Evolutionary conservation across 441 rosid species (phyloP).

Genomic region (Populus hybrid): DNA sequence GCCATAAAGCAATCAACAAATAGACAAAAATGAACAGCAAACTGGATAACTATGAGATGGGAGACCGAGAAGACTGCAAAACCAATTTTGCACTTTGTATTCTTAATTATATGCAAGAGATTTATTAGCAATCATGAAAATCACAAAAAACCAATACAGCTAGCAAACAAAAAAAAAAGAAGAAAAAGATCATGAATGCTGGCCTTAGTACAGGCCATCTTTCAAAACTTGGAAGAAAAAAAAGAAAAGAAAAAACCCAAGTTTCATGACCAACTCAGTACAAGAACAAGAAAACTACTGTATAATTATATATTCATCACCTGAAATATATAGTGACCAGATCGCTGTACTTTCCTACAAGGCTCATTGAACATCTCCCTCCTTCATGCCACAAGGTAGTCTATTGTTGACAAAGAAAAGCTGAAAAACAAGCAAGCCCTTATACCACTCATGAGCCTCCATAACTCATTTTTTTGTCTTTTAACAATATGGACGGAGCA

Average conservation of each 20-base stretch:
- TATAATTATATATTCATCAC: constrained; percentile 2
- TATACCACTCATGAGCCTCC: constrained; percentile 3
- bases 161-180: background rate
- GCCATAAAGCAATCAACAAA: background rate
- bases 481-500: constrained; percentile 21
- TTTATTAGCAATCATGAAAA: background rate
- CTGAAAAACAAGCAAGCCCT: background rate
- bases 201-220: background rate
- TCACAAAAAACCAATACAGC: background rate
- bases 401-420: background rate
- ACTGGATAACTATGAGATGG: background rate
- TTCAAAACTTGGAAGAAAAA: too few relatives aligned
- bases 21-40: background rate
- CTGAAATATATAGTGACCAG: constrained; percentile 27
- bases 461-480: background rate
- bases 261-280: background rate
- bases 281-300: background rate
- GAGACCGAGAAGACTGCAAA: background rate
- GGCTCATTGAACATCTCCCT: constrained; percentile 35
- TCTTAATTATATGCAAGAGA: background rate
- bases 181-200: background rate
- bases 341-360: constrained; percentile 17
- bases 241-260: background rate
- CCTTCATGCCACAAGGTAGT: constrained; percentile 18
- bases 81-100: background rate